Percentiles rank a stretch among this genome's conserved stretches.
These are phyloP conservation scores for Lecanosticta acicola DNA, from an alignment of 2,329 filamentous ascomycete genomes.

Conservation along the genomic window DNA sequence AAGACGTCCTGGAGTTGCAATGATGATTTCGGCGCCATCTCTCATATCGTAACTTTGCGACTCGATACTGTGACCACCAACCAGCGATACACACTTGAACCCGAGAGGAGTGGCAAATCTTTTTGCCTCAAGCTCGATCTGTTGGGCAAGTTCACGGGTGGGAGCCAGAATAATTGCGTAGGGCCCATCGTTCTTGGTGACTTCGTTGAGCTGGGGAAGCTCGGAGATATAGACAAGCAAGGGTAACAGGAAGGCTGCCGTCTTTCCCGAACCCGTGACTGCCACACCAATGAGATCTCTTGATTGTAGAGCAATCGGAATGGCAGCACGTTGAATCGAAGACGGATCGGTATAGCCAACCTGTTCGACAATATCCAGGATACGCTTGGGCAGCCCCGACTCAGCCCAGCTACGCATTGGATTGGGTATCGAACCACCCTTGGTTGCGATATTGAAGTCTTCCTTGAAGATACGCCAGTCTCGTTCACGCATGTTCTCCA, in stretches of 20 bases:
- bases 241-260: conserved; percentile 87
- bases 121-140: conserved; percentile 88
- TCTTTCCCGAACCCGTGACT: conserved; percentile 97
- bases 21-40: conserved; percentile 93
- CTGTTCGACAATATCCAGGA: conserved; percentile 74
- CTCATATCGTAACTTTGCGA: conserved; percentile 86
- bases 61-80: conserved; percentile 94
- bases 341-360: conserved; percentile 91
- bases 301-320: conserved; percentile 87
- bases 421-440: conserved; percentile 85
- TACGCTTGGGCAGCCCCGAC: conserved; percentile 67
- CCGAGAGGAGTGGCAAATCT: conserved; percentile 89
- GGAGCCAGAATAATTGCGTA: conserved; percentile 97
- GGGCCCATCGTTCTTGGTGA: conserved; percentile 87
- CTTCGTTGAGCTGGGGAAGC: conserved; percentile 74
- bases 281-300: conserved; percentile 97
- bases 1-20: conserved; percentile 94
- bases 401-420: conserved; percentile 95
- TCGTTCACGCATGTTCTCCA: conserved; percentile 91
- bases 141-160: conserved; percentile 93
- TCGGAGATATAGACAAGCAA: conserved; percentile 91
- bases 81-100: conserved; percentile 92
- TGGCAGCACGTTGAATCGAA: conserved; percentile 86
- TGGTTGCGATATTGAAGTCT: conserved; percentile 93
- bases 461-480: conserved; percentile 99